Base-by-base conservation (phyloP, 2,329 filamentous ascomycete species). In the Nakataea oryzae region DNA sequence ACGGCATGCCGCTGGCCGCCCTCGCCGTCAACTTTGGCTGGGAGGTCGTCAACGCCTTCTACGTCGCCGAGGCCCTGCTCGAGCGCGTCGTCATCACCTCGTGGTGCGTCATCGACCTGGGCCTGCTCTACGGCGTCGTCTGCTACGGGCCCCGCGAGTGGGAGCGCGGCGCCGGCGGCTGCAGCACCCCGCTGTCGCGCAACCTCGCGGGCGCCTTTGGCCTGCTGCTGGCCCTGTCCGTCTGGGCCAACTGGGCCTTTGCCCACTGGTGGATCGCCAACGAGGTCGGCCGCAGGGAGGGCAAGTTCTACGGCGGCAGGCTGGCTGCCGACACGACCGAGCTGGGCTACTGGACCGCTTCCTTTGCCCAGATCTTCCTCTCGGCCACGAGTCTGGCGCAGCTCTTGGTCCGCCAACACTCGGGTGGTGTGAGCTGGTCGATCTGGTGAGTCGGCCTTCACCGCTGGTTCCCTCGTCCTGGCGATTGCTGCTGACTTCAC, bases 241-340 rank as follows among this genome's bases (percentile, higher is more conserved):
- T 55, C 13, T 60, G 59, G 59, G 27, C 50, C 26, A 34, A 60
- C 26, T 60, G 59, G 59, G 50, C 34, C 28, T 28, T 60, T 14
- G 59, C 59, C 17, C 24, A n/a, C 3, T 60, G 59, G 59, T 60
- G 59, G 59, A 60, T 60, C 17, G 29, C 0, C 9, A 55, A 60
- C 41, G 27, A 60, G 34, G 27, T 60, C 59, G 47, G 17, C 14
- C 27, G 27, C 64, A 78, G 80, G 65, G 70, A 76, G 62, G 79
- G 79, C 58, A 79, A 78, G 69, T 74, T 73, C 65, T 78, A 72
- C 68, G 71, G 75, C 67, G 76, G 72, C 27, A 69, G 64, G 47
- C 75, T 74, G 64, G 75, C 68, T 57, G 73, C 70, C 34, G 80
- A 83, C 68, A 78, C 76, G 30, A 80, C 79, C 1, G 80, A 83